These are phyloP conservation scores for Psilocybe cubensis DNA, from an alignment of 768 basidiomycete species.

Conservation along the genomic window DNA sequence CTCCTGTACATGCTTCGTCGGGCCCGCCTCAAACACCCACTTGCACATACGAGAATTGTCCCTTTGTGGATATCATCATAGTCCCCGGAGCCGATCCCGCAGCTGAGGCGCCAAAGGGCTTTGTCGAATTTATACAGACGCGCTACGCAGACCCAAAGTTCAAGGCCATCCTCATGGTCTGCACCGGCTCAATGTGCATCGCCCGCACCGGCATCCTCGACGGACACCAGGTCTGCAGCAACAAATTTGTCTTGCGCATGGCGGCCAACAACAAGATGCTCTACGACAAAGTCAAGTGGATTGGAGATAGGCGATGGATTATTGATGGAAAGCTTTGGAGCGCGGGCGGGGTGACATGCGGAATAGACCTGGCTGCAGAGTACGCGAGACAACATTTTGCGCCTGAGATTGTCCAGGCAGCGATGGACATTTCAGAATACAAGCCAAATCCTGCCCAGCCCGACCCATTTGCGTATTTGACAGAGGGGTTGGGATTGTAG, in stretches of 20 bases:
- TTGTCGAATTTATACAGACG: slow-evolving; percentile 19
- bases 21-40: slow-evolving; percentile 23
- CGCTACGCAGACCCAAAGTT: slow-evolving; percentile 18
- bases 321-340: slow-evolving; percentile 33
- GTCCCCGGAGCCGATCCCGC: slow-evolving; percentile 27
- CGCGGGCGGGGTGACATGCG: slow-evolving; percentile 27
- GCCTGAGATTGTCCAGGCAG: slow-evolving; percentile 21
- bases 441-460: slow-evolving; percentile 28
- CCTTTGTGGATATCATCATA: slow-evolving; percentile 27
- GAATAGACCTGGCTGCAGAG: slow-evolving; percentile 31
- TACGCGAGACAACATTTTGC: slow-evolving; percentile 29
- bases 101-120: slow-evolving; percentile 12
- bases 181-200: slow-evolving; percentile 26
- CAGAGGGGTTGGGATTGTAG: slow-evolving; percentile 24
- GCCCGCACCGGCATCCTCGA: slow-evolving; percentile 27
- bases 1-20: slow-evolving; percentile 17
- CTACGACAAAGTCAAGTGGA: slow-evolving; percentile 30
- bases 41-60: slow-evolving; percentile 22
- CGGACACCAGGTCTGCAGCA: slow-evolving; percentile 25
- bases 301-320: slow-evolving; percentile 29
- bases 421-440: slow-evolving; percentile 25
- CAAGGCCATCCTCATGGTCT: slow-evolving; percentile 26
- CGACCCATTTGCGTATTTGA: slow-evolving; percentile 26
- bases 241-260: slow-evolving; percentile 21
- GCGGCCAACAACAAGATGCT: slow-evolving; percentile 13